phyloP scores from a whole-genome alignment of 495 filamentous ascomycete genomes.

The Achaetomiella virescens region DNA sequence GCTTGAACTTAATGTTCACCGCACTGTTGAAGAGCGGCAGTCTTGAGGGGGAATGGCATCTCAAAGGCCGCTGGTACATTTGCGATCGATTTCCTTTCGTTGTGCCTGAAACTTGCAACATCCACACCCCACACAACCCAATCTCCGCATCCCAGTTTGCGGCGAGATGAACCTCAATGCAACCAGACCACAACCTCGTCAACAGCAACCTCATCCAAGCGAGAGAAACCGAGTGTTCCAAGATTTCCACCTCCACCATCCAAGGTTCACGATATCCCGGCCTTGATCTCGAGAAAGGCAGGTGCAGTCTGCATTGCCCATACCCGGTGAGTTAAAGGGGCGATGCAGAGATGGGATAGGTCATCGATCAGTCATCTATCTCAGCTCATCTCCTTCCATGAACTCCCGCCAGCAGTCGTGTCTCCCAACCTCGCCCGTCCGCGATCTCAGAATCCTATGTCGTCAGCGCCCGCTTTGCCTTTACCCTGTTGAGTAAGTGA shows the following conservation, averaged over 20 bases:
- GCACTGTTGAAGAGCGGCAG: too few species aligned
- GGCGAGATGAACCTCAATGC: too few species aligned
- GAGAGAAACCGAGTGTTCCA: neutral
- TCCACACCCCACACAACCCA: too few species aligned
- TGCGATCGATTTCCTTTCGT: too few species aligned
- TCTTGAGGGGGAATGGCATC: too few species aligned
- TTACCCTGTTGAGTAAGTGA: neutral
- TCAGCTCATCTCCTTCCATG: neutral
- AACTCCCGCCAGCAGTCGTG: neutral
- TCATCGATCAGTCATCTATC: neutral
- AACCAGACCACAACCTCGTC: neutral
- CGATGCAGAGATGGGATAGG: neutral
- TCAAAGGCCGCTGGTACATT: too few species aligned
- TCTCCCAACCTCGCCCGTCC: neutral
- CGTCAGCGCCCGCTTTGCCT: constrained; percentile 5
- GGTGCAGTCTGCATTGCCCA: neutral
- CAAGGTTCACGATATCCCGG: neutral
- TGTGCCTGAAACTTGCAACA: too few species aligned
- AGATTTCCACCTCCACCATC: neutral
- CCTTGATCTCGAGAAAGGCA: neutral
- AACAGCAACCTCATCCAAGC: neutral
- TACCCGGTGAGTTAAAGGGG: neutral
- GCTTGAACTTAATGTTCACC: too few species aligned
- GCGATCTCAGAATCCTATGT: neutral
- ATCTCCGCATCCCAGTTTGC: too few species aligned